Evolutionary conservation across 83 land plant genomes (phyloP).

Genomic region (Diphasiastrum complanatum): DNA sequence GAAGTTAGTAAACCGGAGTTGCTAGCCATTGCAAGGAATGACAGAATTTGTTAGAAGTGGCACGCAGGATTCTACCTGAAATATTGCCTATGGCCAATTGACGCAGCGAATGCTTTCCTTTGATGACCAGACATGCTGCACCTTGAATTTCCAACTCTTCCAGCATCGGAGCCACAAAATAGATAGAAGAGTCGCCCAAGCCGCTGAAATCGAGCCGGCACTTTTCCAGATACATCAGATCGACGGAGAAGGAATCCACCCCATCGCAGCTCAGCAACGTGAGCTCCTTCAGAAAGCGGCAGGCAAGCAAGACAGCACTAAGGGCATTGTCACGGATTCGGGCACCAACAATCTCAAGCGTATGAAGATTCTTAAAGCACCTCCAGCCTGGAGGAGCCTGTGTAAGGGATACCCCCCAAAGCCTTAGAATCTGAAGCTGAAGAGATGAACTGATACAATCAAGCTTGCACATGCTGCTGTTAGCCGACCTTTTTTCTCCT

Average conservation of each 20-base stretch:
- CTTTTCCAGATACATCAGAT: conserved; percentile 40
- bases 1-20: background rate
- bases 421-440: conserved; percentile 46
- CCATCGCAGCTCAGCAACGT: conserved; percentile 68
- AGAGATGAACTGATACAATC: conserved; percentile 37
- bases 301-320: conserved; percentile 33
- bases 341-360: conserved; percentile 61
- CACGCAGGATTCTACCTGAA: conserved; percentile 31
- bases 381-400: conserved; percentile 48
- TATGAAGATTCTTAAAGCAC: conserved; percentile 32
- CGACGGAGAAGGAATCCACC: conserved; percentile 36
- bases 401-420: conserved; percentile 60
- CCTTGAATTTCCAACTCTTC: conserved; percentile 63
- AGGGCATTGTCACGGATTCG: conserved; percentile 43
- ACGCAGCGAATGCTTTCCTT: conserved; percentile 27
- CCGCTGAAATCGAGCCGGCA: conserved; percentile 76
- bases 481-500: conserved; percentile 18
- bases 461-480: conserved; percentile 27
- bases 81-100: conserved; percentile 52
- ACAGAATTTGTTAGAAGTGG: background rate
- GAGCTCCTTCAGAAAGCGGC: conserved; percentile 55
- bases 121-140: conserved; percentile 47
- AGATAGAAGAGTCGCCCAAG: conserved; percentile 40
- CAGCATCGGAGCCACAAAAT: conserved; percentile 44
- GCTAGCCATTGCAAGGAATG: background rate